phyloP scores from a whole-genome alignment of 2,329 filamentous ascomycete species.

The Aspergillus sergii region DNA sequence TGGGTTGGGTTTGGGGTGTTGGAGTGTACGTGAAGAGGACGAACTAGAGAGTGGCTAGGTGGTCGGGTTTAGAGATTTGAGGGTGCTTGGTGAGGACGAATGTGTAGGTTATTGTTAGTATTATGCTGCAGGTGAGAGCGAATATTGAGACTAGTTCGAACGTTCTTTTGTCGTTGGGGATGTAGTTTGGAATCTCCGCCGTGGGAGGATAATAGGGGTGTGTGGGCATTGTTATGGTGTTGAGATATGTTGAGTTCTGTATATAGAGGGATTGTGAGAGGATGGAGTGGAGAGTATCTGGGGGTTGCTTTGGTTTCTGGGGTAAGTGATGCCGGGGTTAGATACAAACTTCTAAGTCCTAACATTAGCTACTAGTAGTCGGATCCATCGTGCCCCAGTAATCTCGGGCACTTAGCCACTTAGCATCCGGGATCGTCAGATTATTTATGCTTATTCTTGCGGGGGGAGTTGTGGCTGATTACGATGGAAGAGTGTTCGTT shows the following conservation, averaged over 20 bases:
- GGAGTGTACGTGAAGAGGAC: slow-evolving; percentile 9
- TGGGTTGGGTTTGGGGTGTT: not conserved
- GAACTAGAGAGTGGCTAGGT: slow-evolving; percentile 11
- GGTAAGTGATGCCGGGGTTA: not conserved
- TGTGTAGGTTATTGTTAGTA: not conserved
- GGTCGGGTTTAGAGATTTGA: slow-evolving; percentile 6
- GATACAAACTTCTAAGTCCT: not conserved
- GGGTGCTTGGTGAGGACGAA: slow-evolving; percentile 5
- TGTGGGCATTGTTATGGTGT: not conserved
- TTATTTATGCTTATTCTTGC: not conserved
- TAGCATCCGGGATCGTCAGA: not conserved
- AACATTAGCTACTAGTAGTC: not conserved
- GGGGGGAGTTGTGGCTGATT: not conserved
- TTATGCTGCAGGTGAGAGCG: not conserved
- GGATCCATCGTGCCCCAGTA: not conserved
- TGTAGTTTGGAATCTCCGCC: slow-evolving; percentile 13
- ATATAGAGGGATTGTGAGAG: not conserved
- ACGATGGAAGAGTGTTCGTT: not conserved
- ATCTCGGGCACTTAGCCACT: not conserved
- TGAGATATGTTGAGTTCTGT: not conserved
- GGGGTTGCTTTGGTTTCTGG: not conserved
- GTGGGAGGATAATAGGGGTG: slow-evolving; percentile 17
- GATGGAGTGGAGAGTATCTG: not conserved
- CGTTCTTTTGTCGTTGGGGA: slow-evolving; percentile 12
- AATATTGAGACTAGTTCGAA: slow-evolving; percentile 14